phyloP scores from a whole-genome alignment of 768 basidiomycete genomes.

The Asterophora parasitica region DNA sequence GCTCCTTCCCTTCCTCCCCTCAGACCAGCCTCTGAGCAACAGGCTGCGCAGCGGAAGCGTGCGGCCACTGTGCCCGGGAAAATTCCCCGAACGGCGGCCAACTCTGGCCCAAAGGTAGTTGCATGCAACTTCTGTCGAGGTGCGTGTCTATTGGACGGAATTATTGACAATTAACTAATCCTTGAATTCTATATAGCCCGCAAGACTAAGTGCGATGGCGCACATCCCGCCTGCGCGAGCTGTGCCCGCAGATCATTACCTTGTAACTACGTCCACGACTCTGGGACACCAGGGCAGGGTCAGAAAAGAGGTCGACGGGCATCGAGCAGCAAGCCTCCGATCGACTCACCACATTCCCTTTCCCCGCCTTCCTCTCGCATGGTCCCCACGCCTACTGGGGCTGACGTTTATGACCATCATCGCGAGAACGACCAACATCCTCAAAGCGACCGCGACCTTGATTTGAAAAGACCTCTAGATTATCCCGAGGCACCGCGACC shows the following conservation, averaged over 20 bases:
- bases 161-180: slow-evolving; percentile 4
- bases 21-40: slow-evolving; percentile 61
- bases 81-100: slow-evolving; percentile 51
- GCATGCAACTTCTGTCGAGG: slow-evolving; percentile 89
- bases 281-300: slow-evolving; percentile 26
- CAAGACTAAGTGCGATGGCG: slow-evolving; percentile 86
- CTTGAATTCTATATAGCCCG: slow-evolving; percentile 47
- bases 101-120: slow-evolving; percentile 79
- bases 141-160: slow-evolving; percentile 21
- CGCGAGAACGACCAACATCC: slow-evolving; percentile 37
- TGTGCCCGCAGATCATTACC: slow-evolving; percentile 71
- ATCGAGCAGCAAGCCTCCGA: slow-evolving; percentile 45
- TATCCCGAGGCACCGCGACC: slow-evolving; percentile 47
- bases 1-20: slow-evolving; percentile 61
- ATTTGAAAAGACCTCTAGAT: slow-evolving; percentile 58
- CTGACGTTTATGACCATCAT: slow-evolving; percentile 29
- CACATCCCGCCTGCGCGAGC: slow-evolving; percentile 79
- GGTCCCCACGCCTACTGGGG: slow-evolving; percentile 42
- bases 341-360: slow-evolving; percentile 40
- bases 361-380: slow-evolving; percentile 57
- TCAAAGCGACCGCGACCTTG: slow-evolving; percentile 47
- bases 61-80: slow-evolving; percentile 66
- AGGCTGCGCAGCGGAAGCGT: slow-evolving; percentile 65
- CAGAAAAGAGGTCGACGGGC: slow-evolving; percentile 50
- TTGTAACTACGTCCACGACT: slow-evolving; percentile 80